Evolutionary conservation across 2,329 filamentous ascomycete species (phyloP), one percentile per base, ranked within the genome.

Genomic region (Aspergillus luchuensis): DNA sequence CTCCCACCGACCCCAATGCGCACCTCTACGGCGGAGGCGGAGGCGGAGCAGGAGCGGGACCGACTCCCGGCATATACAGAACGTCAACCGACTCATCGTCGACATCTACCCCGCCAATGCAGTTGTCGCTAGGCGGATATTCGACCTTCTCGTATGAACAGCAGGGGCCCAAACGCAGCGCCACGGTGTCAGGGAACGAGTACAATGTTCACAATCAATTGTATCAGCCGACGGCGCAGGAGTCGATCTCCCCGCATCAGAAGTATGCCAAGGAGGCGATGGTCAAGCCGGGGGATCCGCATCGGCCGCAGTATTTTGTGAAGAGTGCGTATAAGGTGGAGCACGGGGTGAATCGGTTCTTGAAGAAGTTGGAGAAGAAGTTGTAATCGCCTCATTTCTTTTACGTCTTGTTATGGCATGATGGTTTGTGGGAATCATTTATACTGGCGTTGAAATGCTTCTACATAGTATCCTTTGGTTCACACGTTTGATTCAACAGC

Each of bases 171-270:
- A 63, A 64, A 23, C 63, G 66, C 55, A 51, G 23, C 33, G 19
- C 51, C 63, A 53, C 61, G 60, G n/a, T 51, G 17, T 63, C 63
- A 45, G 61, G 56, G 61, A 74, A 65, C 13, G 74, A 75, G 39
- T 81, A 80, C 59, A 75, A 78, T 61, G 68, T 82, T 8, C 80
- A 82, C 66, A 75, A 67, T 43, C 80, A 82, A 62, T 66, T 81
- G 13, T 82, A 82, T 59, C 69, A 76, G 52, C 80, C 80, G 1
- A 80, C 80, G 0, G 77, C 80, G 56, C 70, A 70, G 15, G 80
- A 82, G 62, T 73, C 73, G 11, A 66, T 66, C 5, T 71, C 71
- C 1, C 72, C 76, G 49, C 70, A 73, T 23, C 73, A 79, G 43
- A 75, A 74, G 55, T 65, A 73, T 52, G 68, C 72, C 7, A 70